These are phyloP conservation scores for Russula ochroleuca DNA, from an alignment of 768 basidiomycete species.

Conservation along the genomic window DNA sequence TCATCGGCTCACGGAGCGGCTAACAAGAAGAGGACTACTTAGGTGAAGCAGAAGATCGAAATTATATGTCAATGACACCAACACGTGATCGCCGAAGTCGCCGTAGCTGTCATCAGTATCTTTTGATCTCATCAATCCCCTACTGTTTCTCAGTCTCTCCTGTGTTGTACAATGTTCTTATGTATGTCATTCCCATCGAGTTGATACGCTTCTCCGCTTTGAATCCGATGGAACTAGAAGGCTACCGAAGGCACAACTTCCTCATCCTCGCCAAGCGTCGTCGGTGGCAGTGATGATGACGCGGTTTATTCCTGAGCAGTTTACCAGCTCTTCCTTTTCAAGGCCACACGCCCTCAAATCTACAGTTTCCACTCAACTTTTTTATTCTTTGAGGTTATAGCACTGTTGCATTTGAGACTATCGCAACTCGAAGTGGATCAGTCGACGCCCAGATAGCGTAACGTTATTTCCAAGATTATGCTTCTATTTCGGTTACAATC, in stretches of 20 bases:
- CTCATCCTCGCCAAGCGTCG: background rate
- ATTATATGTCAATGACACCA: background rate
- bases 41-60: background rate
- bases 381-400: background rate
- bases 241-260: background rate
- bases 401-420: background rate
- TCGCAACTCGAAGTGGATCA: too few species aligned
- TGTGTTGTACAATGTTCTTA: constrained; percentile 2
- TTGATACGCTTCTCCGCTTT: background rate
- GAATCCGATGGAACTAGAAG: background rate
- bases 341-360: background rate
- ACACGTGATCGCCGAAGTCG: background rate
- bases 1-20: background rate
- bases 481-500: background rate
- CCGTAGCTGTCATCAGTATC: background rate
- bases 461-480: too few species aligned
- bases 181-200: constrained; percentile 1
- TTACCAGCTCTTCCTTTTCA: background rate
- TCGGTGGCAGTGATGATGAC: too few species aligned
- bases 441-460: too few species aligned
- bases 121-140: background rate
- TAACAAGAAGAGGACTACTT: constrained; percentile 8
- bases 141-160: background rate
- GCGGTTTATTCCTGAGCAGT: background rate
- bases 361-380: too few species aligned